phyloP scores from a whole-genome alignment of 2,329 filamentous ascomycete genomes.

The Zasmidium angulare region DNA sequence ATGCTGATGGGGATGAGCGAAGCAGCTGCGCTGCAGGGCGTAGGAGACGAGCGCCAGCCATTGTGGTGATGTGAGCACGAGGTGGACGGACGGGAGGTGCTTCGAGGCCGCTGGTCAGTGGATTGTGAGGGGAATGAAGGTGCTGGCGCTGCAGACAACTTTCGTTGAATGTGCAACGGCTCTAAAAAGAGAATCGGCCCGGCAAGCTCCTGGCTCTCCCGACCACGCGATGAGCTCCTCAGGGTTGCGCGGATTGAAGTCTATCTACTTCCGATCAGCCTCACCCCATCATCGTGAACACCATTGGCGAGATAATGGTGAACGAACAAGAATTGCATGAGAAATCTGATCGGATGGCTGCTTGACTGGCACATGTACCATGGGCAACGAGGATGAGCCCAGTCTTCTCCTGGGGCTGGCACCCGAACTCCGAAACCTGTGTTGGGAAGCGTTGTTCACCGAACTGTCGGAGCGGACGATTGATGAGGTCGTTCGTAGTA shows the following conservation, averaged over 20 bases:
- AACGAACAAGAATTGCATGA: too few species aligned
- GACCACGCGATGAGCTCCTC: too few species aligned
- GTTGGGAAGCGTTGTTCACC: background rate
- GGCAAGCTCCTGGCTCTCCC: too few species aligned
- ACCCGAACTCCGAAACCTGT: conserved; percentile 2
- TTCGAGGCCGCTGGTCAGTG: background rate
- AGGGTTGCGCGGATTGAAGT: too few species aligned
- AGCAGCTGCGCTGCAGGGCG: conserved; percentile 64
- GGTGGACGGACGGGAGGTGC: background rate
- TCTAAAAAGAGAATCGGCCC: too few species aligned
- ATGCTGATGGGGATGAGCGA: conserved; percentile 54
- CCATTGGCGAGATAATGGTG: too few species aligned
- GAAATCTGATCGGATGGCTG: too few species aligned
- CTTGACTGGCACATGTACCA: too few species aligned
- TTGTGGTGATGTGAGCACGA: conserved; percentile 30
- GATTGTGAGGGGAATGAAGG: background rate
- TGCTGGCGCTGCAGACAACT: too few species aligned
- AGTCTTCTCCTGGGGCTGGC: background rate
- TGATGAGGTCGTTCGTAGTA: background rate
- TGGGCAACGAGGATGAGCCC: background rate
- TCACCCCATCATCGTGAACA: too few species aligned
- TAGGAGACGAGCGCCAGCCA: conserved; percentile 62
- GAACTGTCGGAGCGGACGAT: background rate
- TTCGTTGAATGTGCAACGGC: too few species aligned
- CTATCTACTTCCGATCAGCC: too few species aligned